Percentiles rank a stretch among this genome's conserved stretches.
Conservation (phyloP, 441 rosid genomes). For the Pelargonium myrrhifolium region DNA sequence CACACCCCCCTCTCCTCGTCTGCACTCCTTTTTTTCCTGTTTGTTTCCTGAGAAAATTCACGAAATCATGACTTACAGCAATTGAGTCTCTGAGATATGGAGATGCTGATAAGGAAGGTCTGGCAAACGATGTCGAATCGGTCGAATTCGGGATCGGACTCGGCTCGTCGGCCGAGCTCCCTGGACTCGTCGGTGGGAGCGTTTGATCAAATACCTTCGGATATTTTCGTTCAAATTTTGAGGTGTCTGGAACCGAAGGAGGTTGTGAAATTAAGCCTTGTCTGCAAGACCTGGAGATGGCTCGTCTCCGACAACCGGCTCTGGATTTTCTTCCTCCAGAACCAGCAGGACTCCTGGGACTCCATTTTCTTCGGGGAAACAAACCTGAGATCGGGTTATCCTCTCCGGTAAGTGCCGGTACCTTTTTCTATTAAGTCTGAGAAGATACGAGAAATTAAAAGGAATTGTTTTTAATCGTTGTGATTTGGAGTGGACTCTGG, state of each 20-base stretch:
- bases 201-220: slow-evolving; percentile 54
- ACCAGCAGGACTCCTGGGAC: slow-evolving; percentile 39
- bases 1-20: neutral
- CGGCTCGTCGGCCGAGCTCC: slow-evolving; percentile 8
- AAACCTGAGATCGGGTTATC: slow-evolving; percentile 48
- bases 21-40: too few relatives aligned
- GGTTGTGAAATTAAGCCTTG: slow-evolving; percentile 36
- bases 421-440: neutral
- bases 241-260: slow-evolving; percentile 48
- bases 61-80: too few relatives aligned
- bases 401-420: slow-evolving; percentile 45
- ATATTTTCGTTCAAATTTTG: slow-evolving; percentile 53
- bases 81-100: slow-evolving; percentile 5
- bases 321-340: slow-evolving; percentile 57
- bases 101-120: slow-evolving; percentile 36
- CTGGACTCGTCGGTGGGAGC: slow-evolving; percentile 40
- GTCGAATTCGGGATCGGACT: slow-evolving; percentile 18
- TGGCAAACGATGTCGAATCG: slow-evolving; percentile 43
- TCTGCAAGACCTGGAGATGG: slow-evolving; percentile 42
- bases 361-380: slow-evolving; percentile 63
- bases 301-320: slow-evolving; percentile 47
- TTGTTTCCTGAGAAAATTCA: too few relatives aligned
- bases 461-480: neutral
- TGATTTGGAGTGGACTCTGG: neutral
- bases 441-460: too few relatives aligned